A percentile compares a stretch with the other conserved stretches of the same genome.
phyloP scores from a whole-genome alignment of 2,329 filamentous ascomycete species.

The Zalaria obscura region DNA sequence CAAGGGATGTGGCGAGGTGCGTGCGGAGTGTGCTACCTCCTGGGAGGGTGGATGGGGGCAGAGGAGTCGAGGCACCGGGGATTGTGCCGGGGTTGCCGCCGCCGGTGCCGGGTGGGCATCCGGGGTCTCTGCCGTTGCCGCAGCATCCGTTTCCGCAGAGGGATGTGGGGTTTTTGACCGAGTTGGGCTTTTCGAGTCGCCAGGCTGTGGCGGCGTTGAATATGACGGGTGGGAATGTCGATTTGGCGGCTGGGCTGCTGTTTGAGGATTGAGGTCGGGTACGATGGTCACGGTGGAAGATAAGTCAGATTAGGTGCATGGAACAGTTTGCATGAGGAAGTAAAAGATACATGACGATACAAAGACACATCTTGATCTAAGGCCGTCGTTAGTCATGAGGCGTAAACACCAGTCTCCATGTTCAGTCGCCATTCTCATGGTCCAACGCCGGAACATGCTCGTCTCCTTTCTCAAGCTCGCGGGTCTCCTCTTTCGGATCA shows the following conservation, averaged over 20 bases:
- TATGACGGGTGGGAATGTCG: constrained; percentile 33
- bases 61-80: constrained; percentile 14
- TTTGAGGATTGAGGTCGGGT: constrained; percentile 22
- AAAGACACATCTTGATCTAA: too few species aligned
- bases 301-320: too few species aligned
- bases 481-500: too few species aligned
- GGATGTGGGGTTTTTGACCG: constrained; percentile 26
- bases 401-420: too few species aligned
- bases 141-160: constrained; percentile 26
- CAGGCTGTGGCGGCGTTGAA: constrained; percentile 34
- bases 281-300: too few species aligned
- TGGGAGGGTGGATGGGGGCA: constrained; percentile 4
- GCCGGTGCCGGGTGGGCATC: constrained; percentile 3
- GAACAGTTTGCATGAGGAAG: too few species aligned
- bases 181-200: constrained; percentile 30
- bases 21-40: constrained; percentile 19
- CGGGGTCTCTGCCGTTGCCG: constrained; percentile 14
- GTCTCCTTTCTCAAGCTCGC: too few species aligned
- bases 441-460: too few species aligned
- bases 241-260: constrained; percentile 32
- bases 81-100: constrained; percentile 14
- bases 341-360: too few species aligned
- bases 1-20: constrained; percentile 44
- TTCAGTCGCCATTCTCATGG: too few species aligned
- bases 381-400: too few species aligned